A percentile compares a stretch with the other conserved stretches of the same genome.
Evolutionary conservation across 768 basidiomycete genomes (phyloP).

Genomic region (Russula abietina): DNA sequence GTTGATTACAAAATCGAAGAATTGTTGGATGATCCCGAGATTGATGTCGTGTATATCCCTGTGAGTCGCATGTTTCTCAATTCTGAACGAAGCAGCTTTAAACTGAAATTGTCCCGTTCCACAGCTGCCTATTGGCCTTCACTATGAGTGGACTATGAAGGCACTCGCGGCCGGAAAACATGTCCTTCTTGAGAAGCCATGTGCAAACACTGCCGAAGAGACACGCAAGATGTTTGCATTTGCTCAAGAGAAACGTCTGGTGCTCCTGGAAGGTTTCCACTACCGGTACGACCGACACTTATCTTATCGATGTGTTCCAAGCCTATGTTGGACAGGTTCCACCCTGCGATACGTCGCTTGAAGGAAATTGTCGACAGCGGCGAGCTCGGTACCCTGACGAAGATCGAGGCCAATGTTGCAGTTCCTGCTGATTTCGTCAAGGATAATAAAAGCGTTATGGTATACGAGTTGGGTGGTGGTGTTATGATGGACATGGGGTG

Average conservation of each 20-base stretch:
- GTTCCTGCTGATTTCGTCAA: slow-evolving; percentile 34
- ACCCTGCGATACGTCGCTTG: slow-evolving; percentile 50
- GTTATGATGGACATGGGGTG: slow-evolving; percentile 58
- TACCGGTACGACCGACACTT: slow-evolving; percentile 38
- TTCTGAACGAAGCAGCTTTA: not conserved
- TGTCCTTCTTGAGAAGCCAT: slow-evolving; percentile 59
- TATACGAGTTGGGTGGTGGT: slow-evolving; percentile 52
- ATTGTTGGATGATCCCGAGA: slow-evolving; percentile 46
- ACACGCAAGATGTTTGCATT: slow-evolving; percentile 45
- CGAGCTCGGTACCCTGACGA: slow-evolving; percentile 48
- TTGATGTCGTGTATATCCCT: slow-evolving; percentile 55
- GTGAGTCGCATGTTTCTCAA: slow-evolving; percentile 30
- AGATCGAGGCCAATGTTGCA: slow-evolving; percentile 37
- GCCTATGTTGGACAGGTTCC: slow-evolving; percentile 40
- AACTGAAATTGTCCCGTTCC: not conserved
- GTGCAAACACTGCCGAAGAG: slow-evolving; percentile 46
- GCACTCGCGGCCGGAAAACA: slow-evolving; percentile 57
- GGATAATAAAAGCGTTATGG: slow-evolving; percentile 43
- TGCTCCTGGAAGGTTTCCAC: slow-evolving; percentile 58
- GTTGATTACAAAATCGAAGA: slow-evolving; percentile 30
- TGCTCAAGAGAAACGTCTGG: slow-evolving; percentile 43
- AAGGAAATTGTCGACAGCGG: slow-evolving; percentile 49
- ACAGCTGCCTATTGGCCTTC: slow-evolving; percentile 53
- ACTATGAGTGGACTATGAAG: slow-evolving; percentile 64
- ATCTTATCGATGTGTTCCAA: slow-evolving; percentile 4